phyloP scores from a whole-genome alignment of 139 green algal species.

The Asterochloris sp. region DNA sequence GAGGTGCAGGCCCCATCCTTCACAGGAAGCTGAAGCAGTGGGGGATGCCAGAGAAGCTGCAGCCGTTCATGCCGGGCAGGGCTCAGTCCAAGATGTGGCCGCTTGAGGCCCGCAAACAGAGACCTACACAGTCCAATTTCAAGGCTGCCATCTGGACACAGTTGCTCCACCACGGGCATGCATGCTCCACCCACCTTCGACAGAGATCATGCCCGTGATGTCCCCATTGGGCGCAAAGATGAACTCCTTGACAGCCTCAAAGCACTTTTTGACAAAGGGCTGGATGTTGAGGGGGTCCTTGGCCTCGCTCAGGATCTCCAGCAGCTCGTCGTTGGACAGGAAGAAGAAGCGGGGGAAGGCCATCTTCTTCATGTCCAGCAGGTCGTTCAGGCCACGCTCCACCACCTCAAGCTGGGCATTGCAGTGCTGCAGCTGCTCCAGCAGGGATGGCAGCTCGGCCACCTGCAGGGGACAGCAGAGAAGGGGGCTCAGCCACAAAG shows the following conservation, averaged over 20 bases:
- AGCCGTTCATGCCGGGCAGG: not conserved
- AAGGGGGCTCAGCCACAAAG: too few relatives aligned
- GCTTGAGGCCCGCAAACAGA: not conserved
- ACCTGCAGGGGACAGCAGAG: constrained; percentile 40
- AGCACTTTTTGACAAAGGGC: constrained; percentile 88
- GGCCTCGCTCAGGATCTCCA: constrained; percentile 69
- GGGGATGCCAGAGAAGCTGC: not conserved
- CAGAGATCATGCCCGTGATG: constrained; percentile 48
- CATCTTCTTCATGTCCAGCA: constrained; percentile 86
- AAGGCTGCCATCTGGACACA: not conserved
- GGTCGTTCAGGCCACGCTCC: constrained; percentile 84
- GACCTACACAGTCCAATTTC: not conserved
- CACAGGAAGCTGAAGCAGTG: not conserved
- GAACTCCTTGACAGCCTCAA: constrained; percentile 65
- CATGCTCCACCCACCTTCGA: constrained; percentile 39
- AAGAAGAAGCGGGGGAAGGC: constrained; percentile 87
- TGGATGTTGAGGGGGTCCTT: constrained; percentile 62
- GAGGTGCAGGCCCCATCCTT: not conserved
- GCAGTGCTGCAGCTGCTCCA: constrained; percentile 61
- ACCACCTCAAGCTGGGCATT: constrained; percentile 74
- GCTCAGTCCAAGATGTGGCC: not conserved
- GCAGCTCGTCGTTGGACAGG: constrained; percentile 82
- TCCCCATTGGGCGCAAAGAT: constrained; percentile 36
- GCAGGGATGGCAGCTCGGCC: constrained; percentile 53
- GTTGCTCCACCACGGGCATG: not conserved